phyloP scores from a whole-genome alignment of 352 stramenopile species.

The Globisporangium paddicum region DNA sequence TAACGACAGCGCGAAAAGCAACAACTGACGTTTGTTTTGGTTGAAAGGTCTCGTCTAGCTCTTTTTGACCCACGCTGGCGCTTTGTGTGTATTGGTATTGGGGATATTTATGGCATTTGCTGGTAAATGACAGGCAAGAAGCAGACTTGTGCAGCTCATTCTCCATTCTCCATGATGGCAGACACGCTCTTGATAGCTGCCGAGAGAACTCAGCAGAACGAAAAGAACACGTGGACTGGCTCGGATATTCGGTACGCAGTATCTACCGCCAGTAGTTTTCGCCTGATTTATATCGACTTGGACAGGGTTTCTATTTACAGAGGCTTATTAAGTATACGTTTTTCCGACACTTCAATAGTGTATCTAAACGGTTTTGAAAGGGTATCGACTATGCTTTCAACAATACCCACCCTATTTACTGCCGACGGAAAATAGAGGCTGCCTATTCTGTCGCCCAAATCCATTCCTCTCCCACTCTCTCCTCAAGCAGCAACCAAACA shows the following conservation, averaged over 20 bases:
- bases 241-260: not conserved
- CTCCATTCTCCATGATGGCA: not conserved
- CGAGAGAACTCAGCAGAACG: not conserved
- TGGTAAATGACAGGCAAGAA: not conserved
- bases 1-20: not conserved
- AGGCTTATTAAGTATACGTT: not conserved
- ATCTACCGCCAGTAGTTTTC: not conserved
- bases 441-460: slow-evolving; percentile 1
- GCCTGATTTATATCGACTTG: not conserved
- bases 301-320: not conserved
- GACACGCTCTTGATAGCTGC: not conserved
- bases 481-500: slow-evolving; percentile 3
- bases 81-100: not conserved
- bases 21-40: not conserved
- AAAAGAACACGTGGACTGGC: not conserved
- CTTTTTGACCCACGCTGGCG: not conserved
- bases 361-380: not conserved
- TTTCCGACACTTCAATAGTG: not conserved
- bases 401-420: not conserved
- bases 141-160: not conserved
- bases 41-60: too few relatives aligned
- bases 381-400: not conserved
- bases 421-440: not conserved
- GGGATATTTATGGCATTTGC: not conserved
- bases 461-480: slow-evolving; percentile 1